phyloP scores from a whole-genome alignment of 2,329 filamentous ascomycete species.

The Aspergillus sp. region DNA sequence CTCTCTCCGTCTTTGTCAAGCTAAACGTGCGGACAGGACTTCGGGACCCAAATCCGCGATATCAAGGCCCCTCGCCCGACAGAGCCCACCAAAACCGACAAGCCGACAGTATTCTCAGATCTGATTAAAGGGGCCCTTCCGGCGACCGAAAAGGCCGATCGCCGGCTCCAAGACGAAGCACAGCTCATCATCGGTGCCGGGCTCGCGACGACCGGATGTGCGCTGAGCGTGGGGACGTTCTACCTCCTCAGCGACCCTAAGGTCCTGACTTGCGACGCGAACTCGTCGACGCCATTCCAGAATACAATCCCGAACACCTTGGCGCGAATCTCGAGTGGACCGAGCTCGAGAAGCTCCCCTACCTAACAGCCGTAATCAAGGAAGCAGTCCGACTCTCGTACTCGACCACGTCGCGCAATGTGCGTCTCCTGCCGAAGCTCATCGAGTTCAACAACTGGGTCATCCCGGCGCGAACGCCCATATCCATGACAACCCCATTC shows the following conservation, averaged over 20 bases:
- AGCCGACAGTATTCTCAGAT: neutral
- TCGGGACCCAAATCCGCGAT: neutral
- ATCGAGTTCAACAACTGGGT: neutral
- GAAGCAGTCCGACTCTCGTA: constrained; percentile 1
- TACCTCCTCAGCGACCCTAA: neutral
- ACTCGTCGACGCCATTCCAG: neutral
- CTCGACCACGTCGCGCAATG: constrained; percentile 1
- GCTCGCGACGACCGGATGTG: constrained; percentile 1
- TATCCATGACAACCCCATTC: constrained; percentile 4
- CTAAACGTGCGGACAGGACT: no score
- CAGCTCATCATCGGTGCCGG: neutral
- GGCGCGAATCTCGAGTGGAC: neutral
- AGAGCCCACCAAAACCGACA: neutral
- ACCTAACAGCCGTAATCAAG: constrained; percentile 2
- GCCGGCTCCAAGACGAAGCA: constrained; percentile 3
- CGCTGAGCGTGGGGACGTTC: constrained; percentile 6
- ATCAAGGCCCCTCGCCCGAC: neutral
- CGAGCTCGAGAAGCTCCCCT: neutral
- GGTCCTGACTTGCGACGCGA: neutral
- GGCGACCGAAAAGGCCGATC: neutral
- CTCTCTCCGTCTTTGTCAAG: no score
- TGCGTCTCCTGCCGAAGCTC: neutral
- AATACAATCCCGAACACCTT: neutral
- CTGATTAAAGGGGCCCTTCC: neutral
- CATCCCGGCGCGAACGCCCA: neutral